These are phyloP conservation scores for Tricholoma saponaceum DNA, from an alignment of 768 basidiomycete genomes.

Conservation along the genomic window DNA sequence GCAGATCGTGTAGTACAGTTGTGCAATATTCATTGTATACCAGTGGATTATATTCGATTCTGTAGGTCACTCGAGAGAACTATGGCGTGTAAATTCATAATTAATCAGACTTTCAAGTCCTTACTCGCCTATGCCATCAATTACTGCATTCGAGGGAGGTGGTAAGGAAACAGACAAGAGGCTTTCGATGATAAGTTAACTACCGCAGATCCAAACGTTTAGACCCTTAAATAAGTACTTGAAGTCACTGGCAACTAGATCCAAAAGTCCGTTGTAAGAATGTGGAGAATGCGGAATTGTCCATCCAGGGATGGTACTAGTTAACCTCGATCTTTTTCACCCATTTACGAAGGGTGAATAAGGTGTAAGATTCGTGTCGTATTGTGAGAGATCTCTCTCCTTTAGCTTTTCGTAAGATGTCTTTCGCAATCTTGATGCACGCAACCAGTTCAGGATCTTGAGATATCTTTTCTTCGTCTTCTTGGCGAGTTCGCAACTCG, in stretches of 20 bases:
- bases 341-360: neutral
- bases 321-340: neutral
- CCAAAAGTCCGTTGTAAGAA: neutral
- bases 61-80: neutral
- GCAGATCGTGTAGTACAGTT: neutral
- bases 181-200: no score
- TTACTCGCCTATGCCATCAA: no score
- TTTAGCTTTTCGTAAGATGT: constrained; percentile 9
- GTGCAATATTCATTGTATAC: neutral
- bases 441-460: constrained; percentile 1
- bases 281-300: neutral
- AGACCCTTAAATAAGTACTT: no score
- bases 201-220: no score
- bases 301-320: neutral
- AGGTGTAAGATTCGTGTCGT: neutral
- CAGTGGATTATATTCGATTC: neutral
- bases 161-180: no score
- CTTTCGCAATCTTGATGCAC: constrained; percentile 13
- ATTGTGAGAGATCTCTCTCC: neutral
- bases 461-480: neutral
- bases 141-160: no score
- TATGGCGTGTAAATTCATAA: no score
- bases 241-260: neutral
- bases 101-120: no score
- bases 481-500: neutral